Evolutionary conservation across 768 basidiomycete species (phyloP).

Genomic region (Pulveroboletus ravenelii): DNA sequence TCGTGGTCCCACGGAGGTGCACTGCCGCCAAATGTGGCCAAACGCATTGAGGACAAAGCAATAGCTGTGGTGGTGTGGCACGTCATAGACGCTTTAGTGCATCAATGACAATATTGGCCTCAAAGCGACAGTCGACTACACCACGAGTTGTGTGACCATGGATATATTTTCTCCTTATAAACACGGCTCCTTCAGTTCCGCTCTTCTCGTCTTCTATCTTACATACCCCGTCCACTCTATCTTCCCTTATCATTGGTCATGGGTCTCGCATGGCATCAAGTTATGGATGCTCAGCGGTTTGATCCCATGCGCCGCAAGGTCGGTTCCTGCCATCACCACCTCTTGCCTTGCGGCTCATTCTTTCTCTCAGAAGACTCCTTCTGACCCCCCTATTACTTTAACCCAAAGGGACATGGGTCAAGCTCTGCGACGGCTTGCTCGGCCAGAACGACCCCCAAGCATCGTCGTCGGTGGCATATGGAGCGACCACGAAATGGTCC

Average conservation of each 20-base stretch:
- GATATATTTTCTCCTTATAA: constrained; percentile 21
- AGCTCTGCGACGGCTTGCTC: constrained; percentile 20
- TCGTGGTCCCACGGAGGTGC: not conserved
- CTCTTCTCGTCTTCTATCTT: constrained; percentile 27
- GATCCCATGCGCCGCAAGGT: constrained; percentile 30
- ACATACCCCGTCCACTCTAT: constrained; percentile 21
- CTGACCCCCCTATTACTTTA: constrained; percentile 7
- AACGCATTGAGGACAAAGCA: constrained; percentile 19
- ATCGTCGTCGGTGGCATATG: constrained; percentile 29
- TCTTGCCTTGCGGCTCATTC: constrained; percentile 20
- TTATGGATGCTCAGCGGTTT: constrained; percentile 32
- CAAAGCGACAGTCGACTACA: constrained; percentile 24
- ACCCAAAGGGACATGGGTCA: constrained; percentile 27
- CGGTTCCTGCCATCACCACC: constrained; percentile 15
- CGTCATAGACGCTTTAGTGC: constrained; percentile 13
- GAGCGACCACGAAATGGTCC: constrained; percentile 33
- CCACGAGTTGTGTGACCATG: constrained; percentile 24
- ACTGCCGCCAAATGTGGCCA: constrained; percentile 14
- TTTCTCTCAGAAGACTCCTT: constrained; percentile 18
- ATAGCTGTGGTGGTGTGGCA: constrained; percentile 7
- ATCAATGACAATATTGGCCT: constrained; percentile 14
- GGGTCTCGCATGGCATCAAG: constrained; percentile 21
- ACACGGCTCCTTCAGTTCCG: constrained; percentile 25
- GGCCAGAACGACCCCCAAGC: constrained; percentile 12
- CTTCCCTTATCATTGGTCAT: constrained; percentile 28